phyloP scores from a whole-genome alignment of 2,329 filamentous ascomycete species.

The Cadophora luteo-olivacea region DNA sequence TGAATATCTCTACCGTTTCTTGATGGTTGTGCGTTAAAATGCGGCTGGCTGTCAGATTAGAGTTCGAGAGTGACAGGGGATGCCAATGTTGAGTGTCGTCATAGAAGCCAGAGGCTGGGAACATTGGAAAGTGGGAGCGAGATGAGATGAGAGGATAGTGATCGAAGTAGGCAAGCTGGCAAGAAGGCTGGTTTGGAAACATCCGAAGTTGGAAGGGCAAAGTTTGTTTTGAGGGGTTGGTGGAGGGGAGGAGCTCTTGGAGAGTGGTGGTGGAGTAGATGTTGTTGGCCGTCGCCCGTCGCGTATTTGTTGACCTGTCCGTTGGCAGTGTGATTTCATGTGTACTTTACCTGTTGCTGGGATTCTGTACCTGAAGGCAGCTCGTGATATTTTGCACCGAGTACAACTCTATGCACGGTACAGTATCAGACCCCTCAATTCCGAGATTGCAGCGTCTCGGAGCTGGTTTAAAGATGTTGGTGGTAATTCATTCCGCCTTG shows the following conservation, averaged over 20 bases:
- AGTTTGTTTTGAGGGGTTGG: background rate
- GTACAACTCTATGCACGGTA: background rate
- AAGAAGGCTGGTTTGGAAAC: background rate
- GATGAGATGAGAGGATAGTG: background rate
- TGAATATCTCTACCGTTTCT: conserved; percentile 1
- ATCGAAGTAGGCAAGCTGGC: background rate
- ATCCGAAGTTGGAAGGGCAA: background rate
- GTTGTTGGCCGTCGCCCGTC: background rate
- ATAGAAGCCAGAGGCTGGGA: background rate
- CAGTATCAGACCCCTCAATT: background rate
- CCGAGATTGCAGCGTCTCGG: background rate
- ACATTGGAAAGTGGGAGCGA: background rate
- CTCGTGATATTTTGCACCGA: background rate
- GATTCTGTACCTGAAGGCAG: background rate
- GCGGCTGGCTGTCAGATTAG: conserved; percentile 2
- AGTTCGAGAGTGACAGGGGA: background rate
- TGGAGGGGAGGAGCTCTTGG: background rate
- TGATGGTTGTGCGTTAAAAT: background rate
- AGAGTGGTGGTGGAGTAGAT: background rate
- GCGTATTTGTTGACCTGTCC: conserved; percentile 6
- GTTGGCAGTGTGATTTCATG: background rate
- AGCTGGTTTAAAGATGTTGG: background rate
- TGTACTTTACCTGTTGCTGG: too few relatives aligned
- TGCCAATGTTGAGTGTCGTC: background rate
- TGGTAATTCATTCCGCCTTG: background rate